These are phyloP conservation scores for Strombidium stylifer DNA, from an alignment of 73 alveolate genomes.

Conservation along the genomic window DNA sequence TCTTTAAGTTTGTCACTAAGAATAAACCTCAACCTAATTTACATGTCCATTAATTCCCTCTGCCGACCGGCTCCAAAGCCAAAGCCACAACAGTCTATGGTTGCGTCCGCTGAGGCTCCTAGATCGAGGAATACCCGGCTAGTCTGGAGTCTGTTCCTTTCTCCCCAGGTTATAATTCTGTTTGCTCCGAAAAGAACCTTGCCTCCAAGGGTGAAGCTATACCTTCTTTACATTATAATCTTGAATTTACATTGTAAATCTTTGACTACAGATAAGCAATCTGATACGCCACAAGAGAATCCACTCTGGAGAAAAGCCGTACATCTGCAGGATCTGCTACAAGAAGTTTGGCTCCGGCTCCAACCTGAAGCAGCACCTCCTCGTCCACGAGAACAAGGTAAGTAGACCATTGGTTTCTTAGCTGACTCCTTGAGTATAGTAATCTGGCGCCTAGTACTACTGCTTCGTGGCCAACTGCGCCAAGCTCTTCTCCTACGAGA, in stretches of 20 bases:
- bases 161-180: too few species aligned
- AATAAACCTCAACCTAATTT: too few species aligned
- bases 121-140: too few species aligned
- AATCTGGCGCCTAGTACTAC: not conserved
- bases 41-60: not conserved
- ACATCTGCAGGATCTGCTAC: conserved; percentile 38
- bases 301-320: conserved; percentile 60
- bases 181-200: too few species aligned
- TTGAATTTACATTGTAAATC: too few species aligned
- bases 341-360: conserved; percentile 57
- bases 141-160: not conserved
- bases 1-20: not conserved
- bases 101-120: too few species aligned
- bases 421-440: not conserved
- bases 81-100: too few species aligned
- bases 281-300: conserved; percentile 56
- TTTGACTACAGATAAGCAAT: conserved; percentile 41
- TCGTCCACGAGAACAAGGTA: conserved; percentile 39
- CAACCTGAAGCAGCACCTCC: conserved; percentile 50
- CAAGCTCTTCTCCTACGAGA: not conserved
- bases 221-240: too few species aligned
- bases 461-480: conserved; percentile 12
- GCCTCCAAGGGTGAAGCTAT: too few species aligned
- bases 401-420: not conserved
- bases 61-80: too few species aligned